Evolutionary conservation across 2,329 filamentous ascomycete species (phyloP).

Genomic region (Colletotrichum eremochloae): DNA sequence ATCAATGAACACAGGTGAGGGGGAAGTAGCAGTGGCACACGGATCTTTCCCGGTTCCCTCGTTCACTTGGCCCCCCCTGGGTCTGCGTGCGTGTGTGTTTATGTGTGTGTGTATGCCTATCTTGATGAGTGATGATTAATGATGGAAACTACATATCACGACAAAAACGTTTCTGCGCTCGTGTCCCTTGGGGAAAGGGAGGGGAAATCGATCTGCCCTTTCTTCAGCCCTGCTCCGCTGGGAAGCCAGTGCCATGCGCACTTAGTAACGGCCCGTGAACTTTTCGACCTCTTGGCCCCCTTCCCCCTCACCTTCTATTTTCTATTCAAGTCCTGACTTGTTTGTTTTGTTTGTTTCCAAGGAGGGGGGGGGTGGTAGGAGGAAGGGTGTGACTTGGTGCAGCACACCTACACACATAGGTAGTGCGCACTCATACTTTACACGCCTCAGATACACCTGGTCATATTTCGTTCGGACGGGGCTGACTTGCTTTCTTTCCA

Average conservation of each 20-base stretch:
- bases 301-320: not conserved
- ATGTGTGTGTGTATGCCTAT: not conserved
- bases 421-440: not conserved
- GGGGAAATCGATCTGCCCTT: not conserved
- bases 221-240: not conserved
- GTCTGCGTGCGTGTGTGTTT: no score
- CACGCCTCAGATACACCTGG: not conserved
- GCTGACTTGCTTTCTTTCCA: slow-evolving; percentile 13
- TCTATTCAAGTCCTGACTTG: not conserved
- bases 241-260: not conserved
- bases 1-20: not conserved
- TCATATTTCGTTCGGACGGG: not conserved
- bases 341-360: not conserved
- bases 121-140: not conserved
- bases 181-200: not conserved
- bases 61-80: not conserved
- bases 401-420: not conserved
- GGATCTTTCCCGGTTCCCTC: slow-evolving; percentile 2
- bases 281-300: not conserved
- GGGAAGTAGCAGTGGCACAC: not conserved
- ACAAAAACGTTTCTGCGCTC: not conserved
- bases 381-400: not conserved
- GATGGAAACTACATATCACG: not conserved
- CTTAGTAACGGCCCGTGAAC: not conserved
- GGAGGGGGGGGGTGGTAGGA: no score